Conservation (phyloP, 1,284 basidiomycete species). For the Marasmius fiardii region DNA sequence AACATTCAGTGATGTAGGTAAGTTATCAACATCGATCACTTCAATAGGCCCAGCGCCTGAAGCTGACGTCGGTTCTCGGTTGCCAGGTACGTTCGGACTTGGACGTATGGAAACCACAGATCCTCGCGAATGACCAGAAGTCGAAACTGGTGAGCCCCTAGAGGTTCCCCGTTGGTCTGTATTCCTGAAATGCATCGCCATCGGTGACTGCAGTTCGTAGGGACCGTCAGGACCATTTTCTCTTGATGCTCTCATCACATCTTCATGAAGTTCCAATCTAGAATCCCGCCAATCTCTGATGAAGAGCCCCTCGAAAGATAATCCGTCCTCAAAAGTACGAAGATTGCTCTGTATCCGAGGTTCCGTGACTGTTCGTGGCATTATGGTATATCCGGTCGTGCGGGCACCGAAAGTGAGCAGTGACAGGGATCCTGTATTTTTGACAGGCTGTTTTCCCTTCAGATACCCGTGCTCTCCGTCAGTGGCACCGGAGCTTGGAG, state of each 20-base stretch:
- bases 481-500: constrained; percentile 36
- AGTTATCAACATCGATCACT: constrained; percentile 37
- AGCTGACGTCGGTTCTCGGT: constrained; percentile 27
- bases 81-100: constrained; percentile 35
- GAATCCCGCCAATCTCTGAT: constrained; percentile 74
- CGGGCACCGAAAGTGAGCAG: constrained; percentile 67
- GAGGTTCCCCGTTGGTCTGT: constrained; percentile 20
- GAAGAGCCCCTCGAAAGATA: constrained; percentile 61
- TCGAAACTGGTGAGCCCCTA: constrained; percentile 41
- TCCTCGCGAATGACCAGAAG: constrained; percentile 43
- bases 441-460: constrained; percentile 37
- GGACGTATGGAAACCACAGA: constrained; percentile 39
- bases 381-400: constrained; percentile 57
- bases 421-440: constrained; percentile 69
- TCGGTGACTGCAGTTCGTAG: background rate
- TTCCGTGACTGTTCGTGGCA: constrained; percentile 26
- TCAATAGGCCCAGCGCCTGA: constrained; percentile 35
- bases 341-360: constrained; percentile 40
- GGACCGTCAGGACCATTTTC: background rate
- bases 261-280: constrained; percentile 34
- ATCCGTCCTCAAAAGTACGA: constrained; percentile 61
- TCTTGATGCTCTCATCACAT: background rate
- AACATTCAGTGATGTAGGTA: constrained; percentile 21
- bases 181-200: background rate
- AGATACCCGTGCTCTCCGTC: constrained; percentile 31